phyloP scores from a whole-genome alignment of 805 yeast genomes.

The Candida manassasensis region DNA sequence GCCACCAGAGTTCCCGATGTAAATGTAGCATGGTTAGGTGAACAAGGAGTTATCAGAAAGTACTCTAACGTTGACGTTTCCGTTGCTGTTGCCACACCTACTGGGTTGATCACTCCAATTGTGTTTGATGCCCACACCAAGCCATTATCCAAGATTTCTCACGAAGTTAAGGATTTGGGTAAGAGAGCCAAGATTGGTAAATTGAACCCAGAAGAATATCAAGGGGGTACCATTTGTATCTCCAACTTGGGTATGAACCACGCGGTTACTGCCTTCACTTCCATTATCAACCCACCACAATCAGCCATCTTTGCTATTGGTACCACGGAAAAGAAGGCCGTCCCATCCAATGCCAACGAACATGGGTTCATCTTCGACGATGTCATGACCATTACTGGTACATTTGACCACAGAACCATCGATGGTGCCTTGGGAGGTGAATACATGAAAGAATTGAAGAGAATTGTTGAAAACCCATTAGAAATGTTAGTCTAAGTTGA shows the following conservation, averaged over 20 bases:
- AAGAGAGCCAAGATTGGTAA: slow-evolving; percentile 94
- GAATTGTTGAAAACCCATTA: slow-evolving; percentile 90
- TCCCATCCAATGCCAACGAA: slow-evolving; percentile 87
- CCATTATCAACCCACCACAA: slow-evolving; percentile 98
- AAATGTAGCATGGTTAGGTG: slow-evolving; percentile 89
- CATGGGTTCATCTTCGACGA: slow-evolving; percentile 91
- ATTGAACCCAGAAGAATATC: slow-evolving; percentile 93
- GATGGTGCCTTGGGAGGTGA: slow-evolving; percentile 99
- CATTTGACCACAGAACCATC: slow-evolving; percentile 95
- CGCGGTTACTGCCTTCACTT: slow-evolving; percentile 89
- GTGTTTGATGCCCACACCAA: slow-evolving; percentile 81
- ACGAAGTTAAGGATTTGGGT: slow-evolving; percentile 85
- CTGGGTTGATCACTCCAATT: slow-evolving; percentile 95
- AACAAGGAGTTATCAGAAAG: slow-evolving; percentile 87
- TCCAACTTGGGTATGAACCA: slow-evolving; percentile 98
- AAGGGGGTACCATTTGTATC: slow-evolving; percentile 98
- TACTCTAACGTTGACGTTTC: slow-evolving; percentile 91
- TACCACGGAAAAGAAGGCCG: slow-evolving; percentile 86
- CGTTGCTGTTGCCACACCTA: slow-evolving; percentile 97
- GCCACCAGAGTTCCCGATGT: slow-evolving; percentile 87
- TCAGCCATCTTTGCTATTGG: slow-evolving; percentile 91
- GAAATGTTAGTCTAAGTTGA: slow-evolving; percentile 70
- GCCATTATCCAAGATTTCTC: slow-evolving; percentile 81
- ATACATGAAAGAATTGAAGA: slow-evolving; percentile 88
- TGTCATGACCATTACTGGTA: slow-evolving; percentile 87